Evolutionary conservation across 2,329 filamentous ascomycete genomes (phyloP), one percentile per base, ranked within the genome.

Genomic region (Aspergillus sp.): DNA sequence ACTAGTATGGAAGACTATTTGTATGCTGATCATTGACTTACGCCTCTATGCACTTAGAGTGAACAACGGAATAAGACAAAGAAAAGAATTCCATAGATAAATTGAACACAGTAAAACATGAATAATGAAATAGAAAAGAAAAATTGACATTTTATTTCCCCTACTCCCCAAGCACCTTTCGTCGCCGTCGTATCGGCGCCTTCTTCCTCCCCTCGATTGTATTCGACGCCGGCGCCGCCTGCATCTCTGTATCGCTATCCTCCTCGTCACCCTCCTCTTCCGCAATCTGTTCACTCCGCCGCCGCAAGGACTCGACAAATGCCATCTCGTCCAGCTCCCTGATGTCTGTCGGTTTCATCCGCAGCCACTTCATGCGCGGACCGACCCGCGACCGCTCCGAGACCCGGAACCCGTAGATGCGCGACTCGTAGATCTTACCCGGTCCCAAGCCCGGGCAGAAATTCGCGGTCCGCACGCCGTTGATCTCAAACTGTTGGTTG

Each of bases 391-490:
- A 88, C 49, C 90, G 79, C 69, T 97, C 93, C 15, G 88, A 91
- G 19, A 98, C 93, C 52, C 86, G 82, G 74, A 98, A 98, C 23
- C 93, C 93, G 70, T 97, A 98, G 66, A 98, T 97, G 57, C 85
- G 86, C 50, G 93, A 90, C 65, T 96, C 89, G 71, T 97, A 97
- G 60, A 96, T 88, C 66, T 84, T 89, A 50, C 83, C 82, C 43
- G 75, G 75, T 9, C 93, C 93, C 2, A 98, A 77, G 1, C 90
- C 89, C 0, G 93, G 90, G 1, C 86, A 90, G 55, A 96, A 85
- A 67, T 97, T 98, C 59, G 83, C 80, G 4, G 86, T 81, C 54
- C 88, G 84, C 61, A 96, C 83, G 61, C 93, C 93, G 67, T 98
- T 97, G 60, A 97, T 82, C 50, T 69, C 66, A 12, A 70, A 52